phyloP scores from a whole-genome alignment of 345 rosid genomes.

The Iberis pinnata region DNA sequence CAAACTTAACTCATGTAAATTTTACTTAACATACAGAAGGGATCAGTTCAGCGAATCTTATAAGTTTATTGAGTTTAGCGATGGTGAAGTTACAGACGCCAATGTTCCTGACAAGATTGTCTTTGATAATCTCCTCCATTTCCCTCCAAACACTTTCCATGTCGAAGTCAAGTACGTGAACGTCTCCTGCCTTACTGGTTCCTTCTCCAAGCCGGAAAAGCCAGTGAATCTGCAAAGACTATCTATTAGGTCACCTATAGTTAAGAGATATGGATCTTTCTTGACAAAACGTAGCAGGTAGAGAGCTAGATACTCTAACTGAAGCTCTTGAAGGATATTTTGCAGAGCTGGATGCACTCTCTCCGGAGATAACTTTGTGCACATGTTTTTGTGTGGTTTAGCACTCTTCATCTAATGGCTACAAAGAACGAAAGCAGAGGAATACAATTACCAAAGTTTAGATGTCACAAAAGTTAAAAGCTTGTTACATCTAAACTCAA shows the following conservation, averaged over 20 bases:
- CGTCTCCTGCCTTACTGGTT: conserved; percentile 40
- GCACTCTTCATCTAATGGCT: no score
- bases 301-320: conserved; percentile 50
- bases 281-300: conserved; percentile 41
- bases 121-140: conserved; percentile 47
- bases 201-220: conserved; percentile 48
- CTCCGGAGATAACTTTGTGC: conserved; percentile 43
- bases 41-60: conserved; percentile 30
- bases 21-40: conserved; percentile 48
- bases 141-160: conserved; percentile 62
- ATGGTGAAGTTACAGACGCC: conserved; percentile 47
- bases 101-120: conserved; percentile 39
- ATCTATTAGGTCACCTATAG: no score
- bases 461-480: conserved; percentile 36
- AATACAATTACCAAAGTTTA: conserved; percentile 36
- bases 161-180: conserved; percentile 39
- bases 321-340: conserved; percentile 49
- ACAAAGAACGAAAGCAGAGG: no score
- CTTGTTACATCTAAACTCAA: not conserved
- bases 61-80: conserved; percentile 41
- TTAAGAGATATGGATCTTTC: no score
- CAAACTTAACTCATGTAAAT: not conserved
- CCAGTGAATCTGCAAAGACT: conserved; percentile 52
- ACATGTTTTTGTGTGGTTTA: conserved; percentile 24
- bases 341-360: conserved; percentile 43